These are phyloP conservation scores for Cytospora piceae DNA, from an alignment of 2,329 filamentous ascomycete genomes.

Conservation along the genomic window DNA sequence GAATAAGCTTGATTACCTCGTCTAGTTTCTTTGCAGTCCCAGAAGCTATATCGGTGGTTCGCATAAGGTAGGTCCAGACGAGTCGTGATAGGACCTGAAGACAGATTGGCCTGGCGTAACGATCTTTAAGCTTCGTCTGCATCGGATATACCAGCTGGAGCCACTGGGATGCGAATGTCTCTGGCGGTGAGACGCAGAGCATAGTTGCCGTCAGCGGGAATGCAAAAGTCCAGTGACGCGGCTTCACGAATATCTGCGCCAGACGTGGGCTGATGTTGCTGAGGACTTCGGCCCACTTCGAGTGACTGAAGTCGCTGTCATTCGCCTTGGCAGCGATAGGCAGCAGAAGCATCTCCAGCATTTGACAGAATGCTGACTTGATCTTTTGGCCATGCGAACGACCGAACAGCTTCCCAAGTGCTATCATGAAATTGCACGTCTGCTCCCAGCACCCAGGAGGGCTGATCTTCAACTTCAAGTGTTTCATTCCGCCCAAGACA, in stretches of 20 bases:
- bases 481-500: conserved; percentile 88
- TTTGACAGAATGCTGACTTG: conserved; percentile 93
- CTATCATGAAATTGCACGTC: conserved; percentile 86
- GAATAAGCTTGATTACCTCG: conserved; percentile 81
- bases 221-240: conserved; percentile 86
- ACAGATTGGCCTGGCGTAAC: conserved; percentile 74
- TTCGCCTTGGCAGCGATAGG: conserved; percentile 83
- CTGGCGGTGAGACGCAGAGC: conserved; percentile 83
- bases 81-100: conserved; percentile 88
- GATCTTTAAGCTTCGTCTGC: conserved; percentile 83
- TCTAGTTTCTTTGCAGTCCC: conserved; percentile 79
- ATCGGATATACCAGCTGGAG: conserved; percentile 76
- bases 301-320: conserved; percentile 73
- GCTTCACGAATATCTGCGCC: conserved; percentile 84
- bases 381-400: conserved; percentile 85
- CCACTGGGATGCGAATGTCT: conserved; percentile 86
- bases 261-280: conserved; percentile 77
- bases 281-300: conserved; percentile 87
- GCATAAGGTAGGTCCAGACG: conserved; percentile 93
- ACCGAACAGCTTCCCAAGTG: conserved; percentile 79
- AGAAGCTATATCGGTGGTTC: conserved; percentile 72
- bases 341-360: conserved; percentile 83
- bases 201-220: conserved; percentile 88
- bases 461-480: conserved; percentile 75
- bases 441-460: conserved; percentile 79